Conservation (phyloP, 2,329 filamentous ascomycete genomes). For the Paecilomyces formosus region DNA sequence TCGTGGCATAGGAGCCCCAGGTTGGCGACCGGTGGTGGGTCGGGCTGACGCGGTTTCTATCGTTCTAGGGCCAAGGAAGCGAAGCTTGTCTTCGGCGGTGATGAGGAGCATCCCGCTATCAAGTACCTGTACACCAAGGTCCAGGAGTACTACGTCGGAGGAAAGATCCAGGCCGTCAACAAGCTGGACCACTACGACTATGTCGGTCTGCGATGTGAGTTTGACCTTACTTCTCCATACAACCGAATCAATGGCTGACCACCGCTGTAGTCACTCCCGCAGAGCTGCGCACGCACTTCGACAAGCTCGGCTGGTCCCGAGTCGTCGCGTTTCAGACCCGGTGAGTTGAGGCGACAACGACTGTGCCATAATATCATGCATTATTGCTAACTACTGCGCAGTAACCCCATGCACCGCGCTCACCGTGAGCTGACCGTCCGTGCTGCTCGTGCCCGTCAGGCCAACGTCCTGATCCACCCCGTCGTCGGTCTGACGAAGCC, state of each 20-base stretch:
- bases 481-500: slow-evolving; percentile 98
- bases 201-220: slow-evolving; percentile 83
- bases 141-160: slow-evolving; percentile 86
- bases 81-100: slow-evolving; percentile 87
- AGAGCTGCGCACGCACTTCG: slow-evolving; percentile 91
- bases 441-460: slow-evolving; percentile 88
- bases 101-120: slow-evolving; percentile 84
- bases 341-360: slow-evolving; percentile 12
- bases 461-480: slow-evolving; percentile 98
- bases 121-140: slow-evolving; percentile 78
- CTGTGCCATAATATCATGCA: neutral
- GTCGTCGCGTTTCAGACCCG: slow-evolving; percentile 97
- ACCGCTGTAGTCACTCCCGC: slow-evolving; percentile 67
- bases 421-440: slow-evolving; percentile 97
- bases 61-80: slow-evolving; percentile 69
- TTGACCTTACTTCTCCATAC: neutral
- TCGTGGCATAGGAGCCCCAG: neutral
- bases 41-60: slow-evolving; percentile 18
- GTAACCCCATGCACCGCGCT: slow-evolving; percentile 98
- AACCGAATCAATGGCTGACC: slow-evolving; percentile 7
- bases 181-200: slow-evolving; percentile 98
- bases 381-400: slow-evolving; percentile 9
- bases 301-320: slow-evolving; percentile 97
- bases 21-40: slow-evolving; percentile 8
- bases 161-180: slow-evolving; percentile 92